Base-by-base conservation (phyloP, 257 asterid species). In the Ehretia macrophylla region DNA sequence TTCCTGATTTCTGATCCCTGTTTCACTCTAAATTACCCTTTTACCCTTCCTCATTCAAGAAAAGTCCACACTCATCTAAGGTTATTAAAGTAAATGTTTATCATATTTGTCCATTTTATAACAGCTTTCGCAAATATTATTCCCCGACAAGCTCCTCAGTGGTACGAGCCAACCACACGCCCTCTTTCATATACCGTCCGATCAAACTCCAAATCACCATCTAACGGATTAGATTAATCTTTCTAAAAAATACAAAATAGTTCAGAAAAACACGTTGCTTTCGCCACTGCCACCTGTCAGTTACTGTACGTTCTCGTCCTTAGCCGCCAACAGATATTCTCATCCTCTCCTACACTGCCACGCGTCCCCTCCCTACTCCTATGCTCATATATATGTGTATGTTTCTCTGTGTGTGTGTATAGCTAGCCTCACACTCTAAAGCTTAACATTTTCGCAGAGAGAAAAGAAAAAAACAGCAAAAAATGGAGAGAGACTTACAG, bases 401-500 rank as follows among this genome's bases (percentile, higher is more conserved):
- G n/a, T n/a, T n/a, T n/a, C n/a, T n/a, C n/a, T n/a, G n/a, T n/a
- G 16, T 42, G 35, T 53, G 23, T 23, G 40, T 40, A 40, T n/a
- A 53, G 17, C 4, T 5, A 47, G n/a, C 12, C 58, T 19, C 10
- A 42, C 60, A 9, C 37, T 10, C 0, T n/a, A n/a, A n/a, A n/a
- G n/a, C n/a, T n/a, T n/a, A n/a, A n/a, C n/a, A n/a, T n/a, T n/a
- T 38, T 38, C 44, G 11, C 44, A 38, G 44, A 5, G 11, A 11
- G 11, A n/a, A n/a, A n/a, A 6, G 9, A 38, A 38, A 11, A 38
- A 38, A 38, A 38, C 6, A 38, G 9, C 44, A 5, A 38, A 56
- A 17, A 39, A 79, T 77, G 86, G 73, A 72, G 57, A 59, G 64
- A 40, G 64, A 72, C 1, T 75, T 50, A 1, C 47, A 42, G 47